A percentile compares a stretch with the other conserved stretches of the same genome.
Conservation (phyloP, 1,284 basidiomycete species). For the Violaceomyces palustris region DNA sequence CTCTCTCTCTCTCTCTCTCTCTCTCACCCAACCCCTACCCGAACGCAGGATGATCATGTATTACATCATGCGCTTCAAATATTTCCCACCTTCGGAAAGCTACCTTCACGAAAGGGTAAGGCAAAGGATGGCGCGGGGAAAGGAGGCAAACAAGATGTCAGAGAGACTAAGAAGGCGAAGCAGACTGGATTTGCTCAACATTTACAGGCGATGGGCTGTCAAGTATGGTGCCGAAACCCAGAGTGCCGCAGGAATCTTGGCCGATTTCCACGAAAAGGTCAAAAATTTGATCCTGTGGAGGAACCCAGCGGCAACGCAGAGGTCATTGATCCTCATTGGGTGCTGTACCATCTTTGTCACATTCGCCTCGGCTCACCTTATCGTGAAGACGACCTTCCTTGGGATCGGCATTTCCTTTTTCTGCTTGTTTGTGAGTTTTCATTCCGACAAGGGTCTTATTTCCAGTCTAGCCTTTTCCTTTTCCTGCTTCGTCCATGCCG, state of each 20-base stretch:
- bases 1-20: not conserved
- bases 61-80: conserved; percentile 49
- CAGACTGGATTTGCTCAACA: conserved; percentile 47
- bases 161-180: conserved; percentile 43
- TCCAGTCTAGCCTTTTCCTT: too few species aligned
- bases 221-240: conserved; percentile 40
- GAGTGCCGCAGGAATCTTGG: conserved; percentile 39
- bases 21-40: too few species aligned
- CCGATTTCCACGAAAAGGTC: conserved; percentile 51
- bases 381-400: conserved; percentile 41
- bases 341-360: conserved; percentile 37
- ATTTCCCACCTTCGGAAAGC: conserved; percentile 49
- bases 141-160: conserved; percentile 46
- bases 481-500: too few species aligned
- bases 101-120: conserved; percentile 47
- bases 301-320: conserved; percentile 38
- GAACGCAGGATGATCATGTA: conserved; percentile 46
- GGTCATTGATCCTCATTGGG: conserved; percentile 37
- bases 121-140: conserved; percentile 45
- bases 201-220: conserved; percentile 47
- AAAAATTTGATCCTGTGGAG: conserved; percentile 51
- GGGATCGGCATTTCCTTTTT: conserved; percentile 46
- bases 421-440: conserved; percentile 21
- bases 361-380: conserved; percentile 30
- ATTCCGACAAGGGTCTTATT: not conserved